Evolutionary conservation across 2,329 filamentous ascomycete species (phyloP).

Genomic region (Colletotrichum liriopes): DNA sequence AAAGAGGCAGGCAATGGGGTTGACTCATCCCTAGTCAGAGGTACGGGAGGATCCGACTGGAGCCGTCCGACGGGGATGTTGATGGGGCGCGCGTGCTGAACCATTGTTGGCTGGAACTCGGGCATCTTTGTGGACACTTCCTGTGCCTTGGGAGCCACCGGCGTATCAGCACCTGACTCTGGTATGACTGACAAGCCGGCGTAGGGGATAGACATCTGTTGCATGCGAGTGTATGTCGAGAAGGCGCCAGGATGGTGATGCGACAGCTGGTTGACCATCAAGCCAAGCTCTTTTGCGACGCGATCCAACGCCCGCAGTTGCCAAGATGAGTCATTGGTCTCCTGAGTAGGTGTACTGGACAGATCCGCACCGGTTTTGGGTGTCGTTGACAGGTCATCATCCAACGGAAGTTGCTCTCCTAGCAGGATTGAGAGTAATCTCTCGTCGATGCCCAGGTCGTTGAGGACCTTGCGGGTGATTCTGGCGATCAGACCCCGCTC

Average conservation of each 20-base stretch:
- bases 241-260: slow-evolving; percentile 89
- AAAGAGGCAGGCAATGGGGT: slow-evolving; percentile 54
- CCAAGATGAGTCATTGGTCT: slow-evolving; percentile 70
- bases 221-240: slow-evolving; percentile 80
- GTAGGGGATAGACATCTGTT: slow-evolving; percentile 79
- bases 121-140: slow-evolving; percentile 67
- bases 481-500: slow-evolving; percentile 83
- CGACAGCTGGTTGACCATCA: slow-evolving; percentile 86
- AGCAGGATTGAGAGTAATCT: slow-evolving; percentile 87
- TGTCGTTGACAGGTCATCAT: slow-evolving; percentile 64
- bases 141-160: slow-evolving; percentile 52
- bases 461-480: slow-evolving; percentile 88
- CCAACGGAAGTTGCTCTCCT: slow-evolving; percentile 80
- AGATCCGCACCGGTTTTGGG: slow-evolving; percentile 56
- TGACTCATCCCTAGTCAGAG: slow-evolving; percentile 33
- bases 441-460: slow-evolving; percentile 92
- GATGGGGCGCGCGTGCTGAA: slow-evolving; percentile 54
- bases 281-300: slow-evolving; percentile 88
- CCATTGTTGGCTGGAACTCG: slow-evolving; percentile 66
- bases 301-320: slow-evolving; percentile 85
- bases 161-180: slow-evolving; percentile 60
- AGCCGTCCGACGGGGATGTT: slow-evolving; percentile 53
- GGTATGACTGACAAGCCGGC: slow-evolving; percentile 81
- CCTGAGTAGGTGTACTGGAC: slow-evolving; percentile 47
- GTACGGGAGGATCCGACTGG: slow-evolving; percentile 40